These are phyloP conservation scores for Podospora sp. DNA, from an alignment of 495 filamentous ascomycete species.

Conservation along the genomic window DNA sequence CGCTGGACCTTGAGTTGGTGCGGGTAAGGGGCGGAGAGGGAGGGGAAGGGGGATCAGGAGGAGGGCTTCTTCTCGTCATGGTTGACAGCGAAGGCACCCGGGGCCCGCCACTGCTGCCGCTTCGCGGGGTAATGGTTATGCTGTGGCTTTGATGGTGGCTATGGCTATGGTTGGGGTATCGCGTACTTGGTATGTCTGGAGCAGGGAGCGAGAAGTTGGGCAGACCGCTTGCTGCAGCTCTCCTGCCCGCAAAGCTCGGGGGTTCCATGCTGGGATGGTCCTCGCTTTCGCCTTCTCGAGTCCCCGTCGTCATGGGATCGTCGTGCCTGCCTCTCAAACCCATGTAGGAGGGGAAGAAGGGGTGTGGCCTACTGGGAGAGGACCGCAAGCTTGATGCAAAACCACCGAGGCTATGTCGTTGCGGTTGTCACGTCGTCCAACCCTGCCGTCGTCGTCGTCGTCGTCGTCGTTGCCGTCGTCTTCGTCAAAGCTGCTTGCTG, in stretches of 20 bases:
- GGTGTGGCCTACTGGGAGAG: too few relatives aligned
- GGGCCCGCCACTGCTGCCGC: slow-evolving; percentile 17
- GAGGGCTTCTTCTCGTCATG: slow-evolving; percentile 27
- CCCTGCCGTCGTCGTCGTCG: background rate
- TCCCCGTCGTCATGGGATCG: background rate
- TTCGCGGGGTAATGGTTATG: slow-evolving; percentile 20
- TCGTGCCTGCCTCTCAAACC: background rate
- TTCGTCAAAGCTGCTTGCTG: background rate
- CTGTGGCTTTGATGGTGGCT: background rate
- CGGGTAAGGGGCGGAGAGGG: slow-evolving; percentile 55
- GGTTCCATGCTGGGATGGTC: slow-evolving; percentile 16
- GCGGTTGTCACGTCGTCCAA: background rate
- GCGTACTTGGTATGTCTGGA: slow-evolving; percentile 52
- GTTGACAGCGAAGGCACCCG: slow-evolving; percentile 11
- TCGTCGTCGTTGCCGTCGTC: background rate
- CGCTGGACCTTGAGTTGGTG: slow-evolving; percentile 63
- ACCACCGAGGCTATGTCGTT: background rate
- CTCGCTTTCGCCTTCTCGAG: background rate
- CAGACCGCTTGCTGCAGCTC: slow-evolving; percentile 62
- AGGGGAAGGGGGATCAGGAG: slow-evolving; percentile 50
- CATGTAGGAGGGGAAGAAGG: background rate
- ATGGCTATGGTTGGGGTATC: slow-evolving; percentile 34
- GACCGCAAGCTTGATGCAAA: too few relatives aligned
- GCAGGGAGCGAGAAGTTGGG: slow-evolving; percentile 61
- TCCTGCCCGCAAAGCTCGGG: slow-evolving; percentile 47